Percentiles rank a stretch among this genome's conserved stretches.
Evolutionary conservation across 108 stramenopile species (phyloP).

Genomic region (Cyclotella baltica): DNA sequence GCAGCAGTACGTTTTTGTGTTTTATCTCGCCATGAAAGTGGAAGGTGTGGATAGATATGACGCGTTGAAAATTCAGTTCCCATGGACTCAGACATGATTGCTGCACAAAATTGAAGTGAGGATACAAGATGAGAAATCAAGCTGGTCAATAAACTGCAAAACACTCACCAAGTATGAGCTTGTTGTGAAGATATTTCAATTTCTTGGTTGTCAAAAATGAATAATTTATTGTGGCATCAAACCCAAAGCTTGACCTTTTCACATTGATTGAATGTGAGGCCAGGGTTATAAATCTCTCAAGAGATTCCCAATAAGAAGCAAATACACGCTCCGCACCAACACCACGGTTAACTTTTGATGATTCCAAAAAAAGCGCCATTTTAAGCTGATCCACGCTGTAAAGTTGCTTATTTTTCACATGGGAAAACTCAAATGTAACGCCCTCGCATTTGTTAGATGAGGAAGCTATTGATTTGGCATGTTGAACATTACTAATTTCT

Average conservation of each 20-base stretch:
- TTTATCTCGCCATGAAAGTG: slow-evolving; percentile 31
- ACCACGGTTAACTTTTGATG: slow-evolving; percentile 50
- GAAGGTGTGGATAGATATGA: slow-evolving; percentile 15
- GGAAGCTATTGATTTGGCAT: no score
- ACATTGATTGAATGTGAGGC: neutral
- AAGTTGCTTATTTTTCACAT: neutral
- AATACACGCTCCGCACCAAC: slow-evolving; percentile 62
- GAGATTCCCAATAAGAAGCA: slow-evolving; percentile 78
- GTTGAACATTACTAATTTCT: no score
- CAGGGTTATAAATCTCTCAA: slow-evolving; percentile 39
- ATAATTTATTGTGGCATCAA: slow-evolving; percentile 52
- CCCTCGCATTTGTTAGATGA: neutral
- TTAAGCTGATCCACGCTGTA: slow-evolving; percentile 34
- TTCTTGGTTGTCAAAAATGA: slow-evolving; percentile 66
- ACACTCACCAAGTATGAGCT: slow-evolving; percentile 68
- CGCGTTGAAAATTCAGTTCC: slow-evolving; percentile 17
- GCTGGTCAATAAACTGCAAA: neutral
- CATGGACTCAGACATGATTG: slow-evolving; percentile 48
- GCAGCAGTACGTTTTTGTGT: neutral
- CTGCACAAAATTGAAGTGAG: slow-evolving; percentile 12
- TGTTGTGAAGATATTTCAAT: slow-evolving; percentile 78
- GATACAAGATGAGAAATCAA: neutral
- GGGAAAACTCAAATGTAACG: neutral
- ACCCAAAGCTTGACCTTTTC: slow-evolving; percentile 32
- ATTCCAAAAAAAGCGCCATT: slow-evolving; percentile 47